Base-by-base conservation (phyloP, 257 asterid species). In the Solanum tacnaense region DNA sequence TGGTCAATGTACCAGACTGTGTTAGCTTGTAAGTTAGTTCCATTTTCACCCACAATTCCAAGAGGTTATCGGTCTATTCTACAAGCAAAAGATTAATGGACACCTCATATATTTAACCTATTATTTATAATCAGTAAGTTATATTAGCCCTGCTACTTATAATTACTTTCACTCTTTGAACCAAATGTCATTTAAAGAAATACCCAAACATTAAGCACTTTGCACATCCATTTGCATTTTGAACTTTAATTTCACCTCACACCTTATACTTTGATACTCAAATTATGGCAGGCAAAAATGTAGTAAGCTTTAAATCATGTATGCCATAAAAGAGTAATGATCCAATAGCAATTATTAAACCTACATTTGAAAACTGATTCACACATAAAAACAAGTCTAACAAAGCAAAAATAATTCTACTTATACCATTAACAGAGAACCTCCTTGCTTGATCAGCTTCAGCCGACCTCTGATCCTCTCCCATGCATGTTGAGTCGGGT, bases 381-480 rank as follows among this genome's bases (percentile, higher is more conserved):
- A 67, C 75, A 65, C 88, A 25, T 25, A 27, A 75, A 44, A 62
- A 86, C 62, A 85, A 62, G 81, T 39, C 78, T 56, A 85, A 87
- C 23, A 83, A 71, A 21, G 7, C n/a, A 89, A 60, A n/a, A 7
- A 60, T 58, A 72, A 32, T 7, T 60, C 35, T 35, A 21, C 15
- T 25, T 85, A 76, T 97, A 97, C 99, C 99, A 97, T 91, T 88
- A 90, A 97, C 87, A 97, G 94, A 88, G 92, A 89, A 91, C 83
- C 89, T 70, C 94, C 99, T 89, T 94, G 98, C 93, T 97, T 97
- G 86, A 94, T 90, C 95, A 97, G 92, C 97, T 93, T 97, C 96
- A 97, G 92, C 56, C 99, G 93, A 70, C 99, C 99, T 82, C 99
- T 91, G 88, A 97, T 96, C 91, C 99, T 92, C 92, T 97, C 99